Percentiles rank a stretch among this genome's conserved stretches.
These are phyloP conservation scores for Dalbergia cultrata DNA, from an alignment of 306 rosid species.

Conservation along the genomic window DNA sequence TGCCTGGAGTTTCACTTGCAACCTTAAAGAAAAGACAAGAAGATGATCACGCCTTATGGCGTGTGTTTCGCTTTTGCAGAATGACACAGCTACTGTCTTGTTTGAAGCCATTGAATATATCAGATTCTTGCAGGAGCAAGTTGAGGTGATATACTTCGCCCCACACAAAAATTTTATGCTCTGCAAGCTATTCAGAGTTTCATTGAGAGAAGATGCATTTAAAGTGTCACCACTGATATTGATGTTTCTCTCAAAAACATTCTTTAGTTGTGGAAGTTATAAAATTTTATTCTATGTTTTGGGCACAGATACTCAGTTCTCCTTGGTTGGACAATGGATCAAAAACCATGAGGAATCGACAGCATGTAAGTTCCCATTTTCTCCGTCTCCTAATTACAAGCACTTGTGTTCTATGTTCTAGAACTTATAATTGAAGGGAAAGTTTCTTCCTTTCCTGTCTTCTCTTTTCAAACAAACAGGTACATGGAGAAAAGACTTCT, in stretches of 20 bases:
- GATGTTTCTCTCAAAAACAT: constrained; percentile 51
- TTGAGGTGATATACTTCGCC: constrained; percentile 71
- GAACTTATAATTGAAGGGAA: constrained; percentile 37
- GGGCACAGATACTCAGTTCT: constrained; percentile 81
- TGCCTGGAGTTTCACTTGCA: constrained; percentile 36
- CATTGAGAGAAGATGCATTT: constrained; percentile 47
- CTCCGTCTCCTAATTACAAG: neutral
- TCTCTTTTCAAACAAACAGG: constrained; percentile 37
- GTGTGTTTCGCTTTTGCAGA: constrained; percentile 81
- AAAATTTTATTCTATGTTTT: constrained; percentile 2
- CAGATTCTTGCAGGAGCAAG: constrained; percentile 86
- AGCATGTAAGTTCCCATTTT: constrained; percentile 64
- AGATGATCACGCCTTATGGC: constrained; percentile 47
- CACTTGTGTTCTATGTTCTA: constrained; percentile 1
- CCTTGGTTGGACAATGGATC: constrained; percentile 78
- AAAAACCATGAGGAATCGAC: constrained; percentile 67
- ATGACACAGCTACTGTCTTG: constrained; percentile 97
- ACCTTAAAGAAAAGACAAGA: constrained; percentile 48
- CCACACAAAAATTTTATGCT: constrained; percentile 13
- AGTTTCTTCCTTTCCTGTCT: constrained; percentile 29
- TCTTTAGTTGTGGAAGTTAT: constrained; percentile 55
- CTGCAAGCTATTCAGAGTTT: constrained; percentile 48
- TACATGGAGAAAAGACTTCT: constrained; percentile 54
- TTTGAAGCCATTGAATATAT: constrained; percentile 86
- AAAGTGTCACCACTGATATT: constrained; percentile 49